Evolutionary conservation across 2,329 filamentous ascomycete species (phyloP).

Genomic region (Talaromyces amestolkiae): DNA sequence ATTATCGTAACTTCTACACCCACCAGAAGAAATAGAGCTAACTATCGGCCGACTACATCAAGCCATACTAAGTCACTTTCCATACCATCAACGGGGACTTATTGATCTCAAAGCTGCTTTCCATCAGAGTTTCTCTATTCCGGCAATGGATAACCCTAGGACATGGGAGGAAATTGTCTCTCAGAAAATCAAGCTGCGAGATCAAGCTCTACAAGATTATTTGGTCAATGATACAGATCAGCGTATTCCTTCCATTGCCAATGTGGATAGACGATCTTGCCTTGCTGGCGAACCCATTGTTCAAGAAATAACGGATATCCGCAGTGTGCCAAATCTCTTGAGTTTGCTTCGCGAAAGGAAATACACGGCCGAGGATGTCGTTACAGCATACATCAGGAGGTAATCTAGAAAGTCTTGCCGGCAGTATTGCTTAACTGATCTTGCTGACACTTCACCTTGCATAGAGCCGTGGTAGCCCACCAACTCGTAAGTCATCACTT

Average conservation of each 20-base stretch:
- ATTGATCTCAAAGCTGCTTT: no score
- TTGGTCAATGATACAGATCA: constrained; percentile 27
- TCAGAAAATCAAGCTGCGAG: constrained; percentile 28
- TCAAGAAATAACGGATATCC: constrained; percentile 34
- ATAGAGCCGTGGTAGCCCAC: constrained; percentile 28
- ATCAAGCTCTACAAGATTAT: constrained; percentile 31
- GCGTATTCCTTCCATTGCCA: constrained; percentile 25
- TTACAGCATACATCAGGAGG: constrained; percentile 35
- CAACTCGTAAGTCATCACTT: constrained; percentile 23
- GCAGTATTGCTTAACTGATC: not conserved
- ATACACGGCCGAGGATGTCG: constrained; percentile 31
- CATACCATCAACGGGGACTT: not conserved
- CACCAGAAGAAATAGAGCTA: not conserved
- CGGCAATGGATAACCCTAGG: not conserved
- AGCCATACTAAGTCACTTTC: not conserved
- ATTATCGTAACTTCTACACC: not conserved
- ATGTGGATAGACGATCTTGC: constrained; percentile 26
- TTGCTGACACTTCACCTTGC: not conserved
- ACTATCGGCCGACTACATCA: not conserved
- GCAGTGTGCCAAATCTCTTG: constrained; percentile 26
- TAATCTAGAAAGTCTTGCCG: constrained; percentile 17
- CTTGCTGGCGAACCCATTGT: constrained; percentile 24
- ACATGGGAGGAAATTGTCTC: constrained; percentile 33
- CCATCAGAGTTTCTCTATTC: not conserved
- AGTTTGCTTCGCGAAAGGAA: constrained; percentile 25